Base-by-base conservation (phyloP, 345 rosid species). In the Cardamine chenopodiifolia region DNA sequence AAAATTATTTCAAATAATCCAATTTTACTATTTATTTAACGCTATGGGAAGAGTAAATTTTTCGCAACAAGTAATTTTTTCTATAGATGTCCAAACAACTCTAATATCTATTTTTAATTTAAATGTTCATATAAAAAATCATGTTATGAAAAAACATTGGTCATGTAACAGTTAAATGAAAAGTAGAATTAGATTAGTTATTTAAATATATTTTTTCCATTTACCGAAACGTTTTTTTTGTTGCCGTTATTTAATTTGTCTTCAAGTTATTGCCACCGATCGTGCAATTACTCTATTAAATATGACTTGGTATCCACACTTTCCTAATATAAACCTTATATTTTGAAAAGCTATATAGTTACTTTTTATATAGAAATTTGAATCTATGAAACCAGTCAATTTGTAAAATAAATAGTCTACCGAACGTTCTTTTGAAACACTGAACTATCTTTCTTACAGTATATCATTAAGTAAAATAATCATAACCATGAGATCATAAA, bases 401-500 rank as follows among this genome's bases (percentile, higher is more conserved):
- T 31, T 1, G 31, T 70, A 45, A 58, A 40, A 42, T 55, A 40
- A 10, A 17, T 44, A 57, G n/a, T 44, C 13, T 57, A 58, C 45
- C 17, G 3, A 13, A 31, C 31, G 65, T 14, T 44, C n/a, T 7
- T 57, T 31, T 14, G 6, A 64, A 45, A 28, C 25, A n/a, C 2
- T 42, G 10, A 60, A 19, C 28, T 58, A 20, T 29, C 2, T 57
- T 70, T 70, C 32, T 29, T 34, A 45, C 7, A 13, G 42, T 35
- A 61, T 15, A 9, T 35, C 22, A 32, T 26, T 62, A 18, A 53
- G 62, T 62, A 37, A 17, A 25, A 19, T 7, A 31, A 7, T 22
- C 54, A 72, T 39, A 72, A 62, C 62, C 42, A 62, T 26, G 59
- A 18, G 29, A 62, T 39, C 32, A 53, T n/a, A 23, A 35, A n/a